Percentiles rank a stretch among this genome's conserved stretches.
Evolutionary conservation across 1,284 basidiomycete species (phyloP).

Genomic region (Chalciporus sp.): DNA sequence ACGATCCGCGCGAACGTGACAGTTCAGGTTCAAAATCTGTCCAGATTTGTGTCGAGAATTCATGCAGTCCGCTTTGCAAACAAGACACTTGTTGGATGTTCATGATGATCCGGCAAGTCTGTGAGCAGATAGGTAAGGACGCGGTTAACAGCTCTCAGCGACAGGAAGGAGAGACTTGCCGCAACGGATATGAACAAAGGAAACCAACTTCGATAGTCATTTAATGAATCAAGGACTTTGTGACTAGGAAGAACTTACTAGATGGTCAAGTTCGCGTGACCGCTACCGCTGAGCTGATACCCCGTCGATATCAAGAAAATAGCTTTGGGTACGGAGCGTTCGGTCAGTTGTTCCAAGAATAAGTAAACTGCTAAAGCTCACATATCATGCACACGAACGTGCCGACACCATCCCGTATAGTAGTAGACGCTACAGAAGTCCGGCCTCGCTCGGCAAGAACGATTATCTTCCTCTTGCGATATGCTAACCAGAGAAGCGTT

Average conservation of each 20-base stretch:
- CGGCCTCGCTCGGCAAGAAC: not conserved
- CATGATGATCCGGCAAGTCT: conserved; percentile 27
- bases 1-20: not conserved
- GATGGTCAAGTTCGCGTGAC: not conserved
- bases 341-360: not conserved
- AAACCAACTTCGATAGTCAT: conserved; percentile 15
- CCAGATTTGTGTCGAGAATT: conserved; percentile 22
- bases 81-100: conserved; percentile 18
- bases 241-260: not conserved
- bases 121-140: not conserved
- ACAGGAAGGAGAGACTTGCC: conserved; percentile 11
- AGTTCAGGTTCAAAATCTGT: not conserved
- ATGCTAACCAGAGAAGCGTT: conserved; percentile 21
- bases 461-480: conserved; percentile 14
- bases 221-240: not conserved
- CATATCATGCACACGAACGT: conserved; percentile 18
- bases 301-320: conserved; percentile 9
- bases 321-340: conserved; percentile 6
- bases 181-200: conserved; percentile 19
- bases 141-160: not conserved
- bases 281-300: not conserved
- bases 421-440: conserved; percentile 17
- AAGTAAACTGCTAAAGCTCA: conserved; percentile 5
- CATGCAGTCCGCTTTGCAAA: not conserved
- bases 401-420: conserved; percentile 26